Percentiles rank a stretch among this genome's conserved stretches.
These are phyloP conservation scores for Tylopilus sp. DNA, from an alignment of 1,284 basidiomycete species.

Conservation along the genomic window DNA sequence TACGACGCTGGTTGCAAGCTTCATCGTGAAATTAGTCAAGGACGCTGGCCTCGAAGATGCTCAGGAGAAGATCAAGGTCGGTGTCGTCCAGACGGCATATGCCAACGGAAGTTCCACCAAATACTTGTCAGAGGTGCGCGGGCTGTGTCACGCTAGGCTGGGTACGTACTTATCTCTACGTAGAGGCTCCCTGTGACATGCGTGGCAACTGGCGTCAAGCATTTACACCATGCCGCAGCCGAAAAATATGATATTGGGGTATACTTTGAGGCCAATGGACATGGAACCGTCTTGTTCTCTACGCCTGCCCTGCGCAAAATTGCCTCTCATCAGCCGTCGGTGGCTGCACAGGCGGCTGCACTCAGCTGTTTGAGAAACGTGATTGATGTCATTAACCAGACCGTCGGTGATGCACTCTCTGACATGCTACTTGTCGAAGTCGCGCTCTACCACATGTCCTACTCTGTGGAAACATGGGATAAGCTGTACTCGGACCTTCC, in stretches of 20 bases:
- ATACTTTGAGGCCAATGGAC: conserved; percentile 99
- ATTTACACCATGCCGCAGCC: conserved; percentile 96
- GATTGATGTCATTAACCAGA: conserved; percentile 92
- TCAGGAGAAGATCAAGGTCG: conserved; percentile 62
- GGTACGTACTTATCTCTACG: not conserved
- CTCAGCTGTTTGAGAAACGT: conserved; percentile 75
- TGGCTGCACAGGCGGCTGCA: conserved; percentile 77
- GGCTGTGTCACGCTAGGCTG: not conserved
- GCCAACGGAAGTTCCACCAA: conserved; percentile 97
- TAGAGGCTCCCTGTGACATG: conserved; percentile 92
- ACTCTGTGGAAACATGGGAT: conserved; percentile 89
- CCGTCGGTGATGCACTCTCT: conserved; percentile 95
- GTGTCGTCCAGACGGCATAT: conserved; percentile 98
- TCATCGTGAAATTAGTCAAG: conserved; percentile 88
- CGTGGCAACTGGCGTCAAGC: conserved; percentile 96
- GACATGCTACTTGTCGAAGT: conserved; percentile 96
- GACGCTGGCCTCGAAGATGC: conserved; percentile 68
- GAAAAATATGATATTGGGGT: conserved; percentile 87
- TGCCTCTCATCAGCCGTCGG: conserved; percentile 63
- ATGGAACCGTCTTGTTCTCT: conserved; percentile 97
- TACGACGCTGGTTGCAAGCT: conserved; percentile 88
- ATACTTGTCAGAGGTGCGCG: conserved; percentile 73
- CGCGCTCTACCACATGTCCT: conserved; percentile 85
- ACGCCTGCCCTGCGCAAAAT: conserved; percentile 62
- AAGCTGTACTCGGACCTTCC: conserved; percentile 91